Conservation (phyloP, 345 rosid genomes). For the Eucalyptus brandiana region DNA sequence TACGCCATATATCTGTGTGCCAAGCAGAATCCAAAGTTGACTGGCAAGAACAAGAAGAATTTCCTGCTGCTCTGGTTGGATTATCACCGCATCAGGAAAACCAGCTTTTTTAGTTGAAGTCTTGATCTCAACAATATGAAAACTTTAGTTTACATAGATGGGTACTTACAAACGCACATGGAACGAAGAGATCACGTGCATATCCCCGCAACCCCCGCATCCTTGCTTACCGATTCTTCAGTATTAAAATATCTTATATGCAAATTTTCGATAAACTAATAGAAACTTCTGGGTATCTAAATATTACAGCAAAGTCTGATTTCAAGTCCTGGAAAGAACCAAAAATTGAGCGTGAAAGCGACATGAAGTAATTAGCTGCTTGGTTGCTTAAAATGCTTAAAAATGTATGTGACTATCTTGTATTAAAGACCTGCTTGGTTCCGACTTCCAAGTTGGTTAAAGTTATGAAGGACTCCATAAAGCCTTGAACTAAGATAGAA, state of each 20-base stretch:
- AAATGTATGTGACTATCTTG: neutral
- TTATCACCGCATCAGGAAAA: neutral
- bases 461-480: neutral
- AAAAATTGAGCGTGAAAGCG: neutral
- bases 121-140: neutral
- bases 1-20: neutral
- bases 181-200: neutral
- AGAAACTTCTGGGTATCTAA: neutral
- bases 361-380: neutral
- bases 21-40: neutral
- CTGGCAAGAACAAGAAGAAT: neutral
- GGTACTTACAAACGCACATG: neutral
- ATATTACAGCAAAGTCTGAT: neutral
- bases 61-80: neutral
- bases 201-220: neutral
- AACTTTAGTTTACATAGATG: neutral
- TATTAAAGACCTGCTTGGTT: neutral
- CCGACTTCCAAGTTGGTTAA: neutral
- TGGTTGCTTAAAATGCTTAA: neutral
- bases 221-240: neutral
- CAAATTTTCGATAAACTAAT: neutral
- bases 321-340: neutral
- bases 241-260: neutral
- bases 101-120: neutral
- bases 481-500: neutral